Evolutionary conservation across 345 rosid genomes (phyloP), one percentile per base, ranked within the genome.

Genomic region (Lumnitzera littorea): DNA sequence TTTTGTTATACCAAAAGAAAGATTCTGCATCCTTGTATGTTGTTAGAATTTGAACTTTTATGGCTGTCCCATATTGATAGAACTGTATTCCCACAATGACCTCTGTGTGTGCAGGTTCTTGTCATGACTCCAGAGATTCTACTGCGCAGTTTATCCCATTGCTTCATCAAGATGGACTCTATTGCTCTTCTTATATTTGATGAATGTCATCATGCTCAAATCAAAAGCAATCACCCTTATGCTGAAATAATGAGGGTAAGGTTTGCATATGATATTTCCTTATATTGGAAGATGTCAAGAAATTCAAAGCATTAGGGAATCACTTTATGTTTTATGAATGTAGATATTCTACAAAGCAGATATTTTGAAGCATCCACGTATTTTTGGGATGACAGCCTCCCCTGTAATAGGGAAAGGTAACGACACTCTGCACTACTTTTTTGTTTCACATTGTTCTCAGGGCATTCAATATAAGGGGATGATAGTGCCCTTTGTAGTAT

Each of bases 301-400:
- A 5, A 4, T 36, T 5, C 43, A 36, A 36, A 36, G 43, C 43
- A 36, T 36, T 36, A 9, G 43, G 43, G 43, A 36, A 5, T 36
- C 43, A 36, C 43, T 36, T 9, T 36, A 6, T 36, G 43, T 36
- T 36, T 36, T 36, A 4, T 7, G 10, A 60, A 8, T 77, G 63
- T 70, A 92, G 98, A 78, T 75, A 55, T 89, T 83, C 75, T 92
- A 89, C 72, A 78, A 85, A 68, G 63, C 68, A 50, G 67, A 77
- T 58, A 67, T 62, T 48, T 63, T 62, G 58, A 84, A 76, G 73
- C 63, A 62, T 62, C 98, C 98, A 50, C 95, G 84, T 25, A 76
- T 92, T 75, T 92, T 92, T 77, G 98, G 98, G 75, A 89, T 92
- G 98, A 92, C 98, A 15, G 96, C 98, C 51, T 92, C 98, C 69